A percentile compares a stretch with the other conserved stretches of the same genome.
These are phyloP conservation scores for Immersiella caudata DNA, from an alignment of 495 filamentous ascomycete species.

Conservation along the genomic window DNA sequence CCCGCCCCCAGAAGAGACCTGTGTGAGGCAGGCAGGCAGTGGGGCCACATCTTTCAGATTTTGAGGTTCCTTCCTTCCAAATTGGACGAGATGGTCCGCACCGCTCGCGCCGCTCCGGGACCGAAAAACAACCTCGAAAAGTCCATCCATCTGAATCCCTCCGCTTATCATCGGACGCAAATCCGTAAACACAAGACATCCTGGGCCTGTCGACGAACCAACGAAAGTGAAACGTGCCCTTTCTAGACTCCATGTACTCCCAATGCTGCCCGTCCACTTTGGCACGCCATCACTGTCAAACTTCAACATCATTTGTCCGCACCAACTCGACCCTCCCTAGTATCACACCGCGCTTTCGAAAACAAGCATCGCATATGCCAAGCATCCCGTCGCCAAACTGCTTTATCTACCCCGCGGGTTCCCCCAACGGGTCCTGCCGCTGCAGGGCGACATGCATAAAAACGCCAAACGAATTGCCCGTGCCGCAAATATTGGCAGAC, in stretches of 20 bases:
- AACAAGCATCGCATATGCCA: background rate
- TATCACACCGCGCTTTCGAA: background rate
- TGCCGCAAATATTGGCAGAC: background rate
- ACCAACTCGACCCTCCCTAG: background rate
- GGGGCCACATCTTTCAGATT: too few species aligned
- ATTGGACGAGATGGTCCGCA: too few species aligned
- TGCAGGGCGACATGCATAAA: too few species aligned
- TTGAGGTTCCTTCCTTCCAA: too few species aligned
- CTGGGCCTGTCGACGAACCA: background rate
- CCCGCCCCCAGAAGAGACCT: too few species aligned
- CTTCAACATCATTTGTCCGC: background rate
- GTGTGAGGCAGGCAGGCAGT: too few species aligned
- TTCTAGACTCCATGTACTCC: background rate
- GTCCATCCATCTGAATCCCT: too few species aligned
- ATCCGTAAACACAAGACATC: too few species aligned
- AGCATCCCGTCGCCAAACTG: background rate
- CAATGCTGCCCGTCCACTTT: background rate
- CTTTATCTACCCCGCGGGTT: background rate
- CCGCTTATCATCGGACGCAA: too few species aligned
- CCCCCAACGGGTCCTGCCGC: background rate
- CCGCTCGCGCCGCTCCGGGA: too few species aligned
- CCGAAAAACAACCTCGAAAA: too few species aligned
- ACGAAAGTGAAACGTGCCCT: background rate
- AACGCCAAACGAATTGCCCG: too few species aligned
- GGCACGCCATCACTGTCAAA: background rate